phyloP scores from a whole-genome alignment of 2,329 filamentous ascomycete genomes.

The Xylaria hypoxylon region DNA sequence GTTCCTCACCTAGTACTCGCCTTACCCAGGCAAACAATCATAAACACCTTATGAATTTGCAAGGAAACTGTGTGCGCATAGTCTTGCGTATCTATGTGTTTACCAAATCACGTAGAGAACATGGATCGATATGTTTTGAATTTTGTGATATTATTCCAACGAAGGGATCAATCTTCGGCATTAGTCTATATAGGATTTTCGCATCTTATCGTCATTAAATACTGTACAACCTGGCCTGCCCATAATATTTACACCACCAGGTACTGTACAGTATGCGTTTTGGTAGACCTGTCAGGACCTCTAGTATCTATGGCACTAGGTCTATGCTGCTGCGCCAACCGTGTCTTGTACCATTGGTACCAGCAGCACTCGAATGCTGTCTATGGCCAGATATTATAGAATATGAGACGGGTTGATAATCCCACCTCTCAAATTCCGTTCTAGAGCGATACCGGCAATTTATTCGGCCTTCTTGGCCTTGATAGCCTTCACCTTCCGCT shows the following conservation, averaged over 20 bases:
- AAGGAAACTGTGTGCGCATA: no score
- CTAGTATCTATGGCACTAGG: conserved; percentile 5
- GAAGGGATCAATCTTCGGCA: conserved; percentile 30
- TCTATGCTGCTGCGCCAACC: conserved; percentile 3
- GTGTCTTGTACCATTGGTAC: conserved; percentile 21
- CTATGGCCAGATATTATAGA: conserved; percentile 15
- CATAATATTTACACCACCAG: conserved; percentile 44
- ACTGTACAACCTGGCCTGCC: conserved; percentile 41
- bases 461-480: conserved; percentile 77
- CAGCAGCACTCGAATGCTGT: background rate
- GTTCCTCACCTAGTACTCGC: no score
- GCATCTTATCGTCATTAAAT: conserved; percentile 37
- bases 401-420: background rate
- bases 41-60: no score
- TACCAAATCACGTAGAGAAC: background rate
- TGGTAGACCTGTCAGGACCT: conserved; percentile 10
- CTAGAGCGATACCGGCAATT: conserved; percentile 38
- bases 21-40: no score
- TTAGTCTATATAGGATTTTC: conserved; percentile 34
- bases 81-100: background rate
- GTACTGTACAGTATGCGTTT: conserved; percentile 29
- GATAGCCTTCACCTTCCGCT: conserved; percentile 76
- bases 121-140: background rate
- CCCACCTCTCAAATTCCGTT: background rate
- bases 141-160: conserved; percentile 24